Evolutionary conservation across 345 rosid species (phyloP), one percentile per base, ranked within the genome.

Genomic region (Citrus unshiu): DNA sequence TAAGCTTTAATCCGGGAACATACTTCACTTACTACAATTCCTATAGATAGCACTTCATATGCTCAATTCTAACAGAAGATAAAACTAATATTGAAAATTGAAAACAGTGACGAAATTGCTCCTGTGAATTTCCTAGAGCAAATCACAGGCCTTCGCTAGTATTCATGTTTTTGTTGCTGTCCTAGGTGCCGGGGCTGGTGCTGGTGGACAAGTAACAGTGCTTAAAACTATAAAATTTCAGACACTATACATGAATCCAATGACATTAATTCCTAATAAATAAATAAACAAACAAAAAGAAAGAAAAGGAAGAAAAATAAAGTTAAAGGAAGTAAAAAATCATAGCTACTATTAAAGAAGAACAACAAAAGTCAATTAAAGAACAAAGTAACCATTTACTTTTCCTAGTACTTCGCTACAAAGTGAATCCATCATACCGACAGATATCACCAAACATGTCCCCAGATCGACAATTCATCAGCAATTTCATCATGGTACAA

Each of bases 361-460:
- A 68, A 75, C 72, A 62, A 21, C 46, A 75, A 29, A 79, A 68
- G 68, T 73, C 35, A 27, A 68, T 72, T 73, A 84, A 82, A 81
- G 86, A 83, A 61, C 84, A 78, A 84, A 80, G 87, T 21, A 73
- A 40, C 74, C 74, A 68, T 73, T 75, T 79, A 59, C 81, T 79
- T 81, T 83, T 77, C 74, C 78, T 60, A 27, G 66, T 49, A 74
- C 75, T 13, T 70, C 74, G 4, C 22, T 71, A 9, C 59, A 56
- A 58, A 51, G 43, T 25, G 39, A 72, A 71, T 32, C 60, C 32
- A 74, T 56, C 67, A 78, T 32, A 49, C 78, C 71, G 51, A 64
- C 77, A 27, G 30, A 19, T 29, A 39, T 32, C 37, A 46, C 49
- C 54, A 69, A 49, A 21, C 24, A 68, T 60, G 70, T 3, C 51